A percentile compares a stretch with the other conserved stretches of the same genome.
phyloP scores from a whole-genome alignment of 176 grass and related monocot genomes.

The Tuctoria greenei region DNA sequence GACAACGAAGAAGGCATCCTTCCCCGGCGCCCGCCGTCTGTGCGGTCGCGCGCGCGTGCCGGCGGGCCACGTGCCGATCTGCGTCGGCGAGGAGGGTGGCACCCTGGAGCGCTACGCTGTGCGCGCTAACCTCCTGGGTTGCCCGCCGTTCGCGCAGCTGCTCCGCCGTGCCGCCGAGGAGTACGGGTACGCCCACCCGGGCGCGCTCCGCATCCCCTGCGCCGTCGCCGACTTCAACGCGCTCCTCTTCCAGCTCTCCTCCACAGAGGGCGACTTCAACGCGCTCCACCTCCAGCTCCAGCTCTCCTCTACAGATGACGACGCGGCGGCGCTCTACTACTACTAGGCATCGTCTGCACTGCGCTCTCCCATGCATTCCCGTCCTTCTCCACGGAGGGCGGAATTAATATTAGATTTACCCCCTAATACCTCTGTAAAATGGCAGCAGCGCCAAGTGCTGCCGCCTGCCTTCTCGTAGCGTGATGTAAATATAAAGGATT shows the following conservation, averaged over 20 bases:
- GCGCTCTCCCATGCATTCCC: not conserved
- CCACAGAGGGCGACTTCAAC: not conserved
- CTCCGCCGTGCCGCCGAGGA: conserved; percentile 77
- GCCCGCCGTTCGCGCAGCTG: conserved; percentile 63
- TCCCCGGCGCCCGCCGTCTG: conserved; percentile 24
- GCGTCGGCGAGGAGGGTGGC: conserved; percentile 68
- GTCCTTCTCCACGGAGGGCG: not conserved
- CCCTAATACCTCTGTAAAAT: conserved; percentile 15
- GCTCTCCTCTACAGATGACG: not conserved
- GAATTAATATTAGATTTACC: conserved; percentile 4
- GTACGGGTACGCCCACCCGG: conserved; percentile 82
- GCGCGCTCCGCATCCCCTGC: conserved; percentile 90
- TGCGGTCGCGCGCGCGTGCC: conserved; percentile 18
- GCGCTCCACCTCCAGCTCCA: no score
- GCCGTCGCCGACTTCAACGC: conserved; percentile 60
- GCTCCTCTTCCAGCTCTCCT: conserved; percentile 32
- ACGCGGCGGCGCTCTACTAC: not conserved
- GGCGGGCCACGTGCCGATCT: conserved; percentile 74
- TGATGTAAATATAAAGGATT: conserved; percentile 34
- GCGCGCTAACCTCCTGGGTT: conserved; percentile 55
- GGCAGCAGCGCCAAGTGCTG: conserved; percentile 11
- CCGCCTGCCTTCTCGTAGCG: not conserved
- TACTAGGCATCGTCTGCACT: not conserved
- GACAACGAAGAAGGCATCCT: not conserved
- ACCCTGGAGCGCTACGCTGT: conserved; percentile 76